Evolutionary conservation across 2,329 filamentous ascomycete species (phyloP).

Genomic region (Fusarium verticillioides): DNA sequence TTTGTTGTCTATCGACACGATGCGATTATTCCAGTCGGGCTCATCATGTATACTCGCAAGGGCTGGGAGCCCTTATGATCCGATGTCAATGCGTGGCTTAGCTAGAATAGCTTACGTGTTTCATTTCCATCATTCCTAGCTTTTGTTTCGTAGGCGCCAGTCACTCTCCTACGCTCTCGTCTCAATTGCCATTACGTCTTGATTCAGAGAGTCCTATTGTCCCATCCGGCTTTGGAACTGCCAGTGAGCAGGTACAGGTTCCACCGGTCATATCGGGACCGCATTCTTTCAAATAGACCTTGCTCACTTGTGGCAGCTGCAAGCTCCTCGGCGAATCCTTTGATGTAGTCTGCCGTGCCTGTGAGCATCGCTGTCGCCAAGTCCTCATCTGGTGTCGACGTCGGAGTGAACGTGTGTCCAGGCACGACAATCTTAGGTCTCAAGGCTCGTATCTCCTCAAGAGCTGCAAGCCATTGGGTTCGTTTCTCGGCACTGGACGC

Average conservation of each 20-base stretch:
- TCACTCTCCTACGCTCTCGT: background rate
- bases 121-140: background rate
- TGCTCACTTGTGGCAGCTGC: background rate
- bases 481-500: background rate
- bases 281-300: background rate
- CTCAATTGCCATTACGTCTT: background rate
- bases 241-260: background rate
- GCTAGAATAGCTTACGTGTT: background rate
- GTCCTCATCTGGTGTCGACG: accelerated
- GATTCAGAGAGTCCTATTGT: background rate
- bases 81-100: background rate
- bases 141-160: background rate
- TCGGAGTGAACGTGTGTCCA: background rate
- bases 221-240: background rate
- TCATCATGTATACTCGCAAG: background rate
- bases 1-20: background rate
- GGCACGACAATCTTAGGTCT: background rate
- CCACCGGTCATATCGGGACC: background rate
- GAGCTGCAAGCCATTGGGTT: background rate
- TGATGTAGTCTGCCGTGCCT: background rate
- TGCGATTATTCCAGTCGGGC: background rate
- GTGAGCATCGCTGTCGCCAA: background rate
- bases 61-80: background rate
- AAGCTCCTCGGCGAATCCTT: background rate
- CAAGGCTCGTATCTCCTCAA: background rate